Evolutionary conservation across 1,139 yeast species (phyloP), one percentile per base, ranked within the genome.

Genomic region (Sugiyamaella castrensis): DNA sequence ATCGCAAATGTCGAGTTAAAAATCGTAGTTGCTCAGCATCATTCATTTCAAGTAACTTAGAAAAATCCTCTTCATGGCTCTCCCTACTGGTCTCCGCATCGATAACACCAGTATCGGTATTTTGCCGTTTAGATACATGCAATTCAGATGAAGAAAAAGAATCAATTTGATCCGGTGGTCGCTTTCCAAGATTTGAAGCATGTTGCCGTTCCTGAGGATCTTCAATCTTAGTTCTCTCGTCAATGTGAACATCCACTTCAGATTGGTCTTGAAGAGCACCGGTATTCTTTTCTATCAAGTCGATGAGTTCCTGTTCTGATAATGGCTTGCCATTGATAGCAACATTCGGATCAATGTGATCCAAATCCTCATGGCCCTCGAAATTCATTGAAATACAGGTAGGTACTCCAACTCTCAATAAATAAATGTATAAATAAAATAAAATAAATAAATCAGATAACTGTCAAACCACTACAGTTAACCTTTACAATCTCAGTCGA

Each of bases 221-320:
- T 35, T 26, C 15, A 4, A 13, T 24, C 9, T 13, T n/a, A 26
- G 32, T n/a, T n/a, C n/a, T n/a, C n/a, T n/a, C n/a, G n/a, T n/a
- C n/a, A n/a, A n/a, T 28, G 4, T 37, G 30, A 30, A 38, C 16
- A 8, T 29, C 46, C 12, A 43, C 40, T 19, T 47, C 43, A 5
- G 29, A 30, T 3, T 40, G 44, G 24, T 35, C 46, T 27, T 41
- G 33, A 24, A 47, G 33, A 10, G 44, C 44, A 13, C 43, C 37
- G 19, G 43, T 40, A 27, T 47, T 47, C 42, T 47, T 42, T 36
- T 47, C 44, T 40, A 47, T 47, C 12, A 47, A 35, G 1, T 36
- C 51, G 11, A 47, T 43, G 24, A 47, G 26, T 11, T 47, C 51
- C 30, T 47, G 51, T 19, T 47, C 51, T 11, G 51, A 47, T 31